These are phyloP conservation scores for Penicillium antarcticum DNA, from an alignment of 495 filamentous ascomycete species.

Conservation along the genomic window DNA sequence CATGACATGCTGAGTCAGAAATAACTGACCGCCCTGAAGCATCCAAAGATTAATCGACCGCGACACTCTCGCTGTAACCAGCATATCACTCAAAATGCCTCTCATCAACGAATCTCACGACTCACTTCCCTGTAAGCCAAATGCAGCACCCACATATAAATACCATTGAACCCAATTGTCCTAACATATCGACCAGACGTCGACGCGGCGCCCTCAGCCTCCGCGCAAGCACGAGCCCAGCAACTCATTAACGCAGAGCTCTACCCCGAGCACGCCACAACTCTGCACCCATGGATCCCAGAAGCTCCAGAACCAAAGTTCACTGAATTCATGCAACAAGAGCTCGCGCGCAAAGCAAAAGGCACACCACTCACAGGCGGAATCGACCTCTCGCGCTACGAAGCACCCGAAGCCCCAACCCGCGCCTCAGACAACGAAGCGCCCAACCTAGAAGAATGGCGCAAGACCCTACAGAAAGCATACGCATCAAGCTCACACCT, in stretches of 20 bases:
- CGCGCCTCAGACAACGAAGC: slow-evolving; percentile 26
- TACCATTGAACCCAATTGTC: background rate
- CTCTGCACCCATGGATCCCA: slow-evolving; percentile 40
- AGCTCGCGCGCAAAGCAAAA: slow-evolving; percentile 57
- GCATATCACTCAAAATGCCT: slow-evolving; percentile 48
- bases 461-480: slow-evolving; percentile 39
- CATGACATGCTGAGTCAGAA: background rate
- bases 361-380: slow-evolving; percentile 52
- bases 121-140: slow-evolving; percentile 71
- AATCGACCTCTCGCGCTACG: slow-evolving; percentile 82
- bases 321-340: slow-evolving; percentile 58
- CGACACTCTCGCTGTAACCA: background rate
- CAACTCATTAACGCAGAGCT: slow-evolving; percentile 65
- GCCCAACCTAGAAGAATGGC: slow-evolving; percentile 37
- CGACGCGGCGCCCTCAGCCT: slow-evolving; percentile 60
- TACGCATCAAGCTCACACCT: slow-evolving; percentile 69
- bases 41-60: slow-evolving; percentile 1
- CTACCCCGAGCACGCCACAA: slow-evolving; percentile 37
- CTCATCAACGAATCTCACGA: slow-evolving; percentile 72
- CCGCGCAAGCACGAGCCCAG: slow-evolving; percentile 55
- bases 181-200: slow-evolving; percentile 54
- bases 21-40: background rate
- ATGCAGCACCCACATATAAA: background rate
- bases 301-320: slow-evolving; percentile 42
- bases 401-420: slow-evolving; percentile 52